A percentile compares a stretch with the other conserved stretches of the same genome.
phyloP scores from a whole-genome alignment of 1,284 basidiomycete species.

The Cryptococcus sp. region DNA sequence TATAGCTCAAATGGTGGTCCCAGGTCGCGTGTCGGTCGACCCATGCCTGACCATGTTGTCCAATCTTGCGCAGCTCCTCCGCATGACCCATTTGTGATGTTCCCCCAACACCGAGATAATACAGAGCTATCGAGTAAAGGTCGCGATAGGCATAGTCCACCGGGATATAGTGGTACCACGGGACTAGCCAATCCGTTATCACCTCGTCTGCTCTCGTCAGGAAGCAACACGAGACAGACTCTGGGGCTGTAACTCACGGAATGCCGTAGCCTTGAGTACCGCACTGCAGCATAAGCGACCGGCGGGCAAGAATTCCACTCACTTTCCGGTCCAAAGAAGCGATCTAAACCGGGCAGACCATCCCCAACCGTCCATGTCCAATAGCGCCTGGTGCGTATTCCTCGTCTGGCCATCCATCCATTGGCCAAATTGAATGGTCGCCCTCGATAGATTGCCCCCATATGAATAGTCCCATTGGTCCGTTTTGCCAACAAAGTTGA shows the following conservation, averaged over 20 bases:
- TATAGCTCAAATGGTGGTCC: constrained; percentile 4
- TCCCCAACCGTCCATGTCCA: constrained; percentile 10
- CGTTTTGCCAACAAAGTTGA: background rate
- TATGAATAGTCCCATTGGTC: background rate
- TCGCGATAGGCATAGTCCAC: constrained; percentile 6
- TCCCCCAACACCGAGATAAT: constrained; percentile 3
- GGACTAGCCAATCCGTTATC: constrained; percentile 5
- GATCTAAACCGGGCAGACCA: constrained; percentile 7
- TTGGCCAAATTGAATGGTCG: too few species aligned
- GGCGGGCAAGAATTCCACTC: background rate
- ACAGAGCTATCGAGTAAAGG: constrained; percentile 6
- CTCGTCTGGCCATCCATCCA: background rate
- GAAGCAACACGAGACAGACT: background rate
- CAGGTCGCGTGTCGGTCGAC: constrained; percentile 1
- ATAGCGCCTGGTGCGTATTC: constrained; percentile 1
- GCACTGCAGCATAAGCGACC: background rate
- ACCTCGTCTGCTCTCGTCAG: background rate
- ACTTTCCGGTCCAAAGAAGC: background rate
- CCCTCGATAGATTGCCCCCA: too few species aligned
- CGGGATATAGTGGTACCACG: constrained; percentile 11
- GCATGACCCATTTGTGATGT: constrained; percentile 1
- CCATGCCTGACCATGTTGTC: background rate
- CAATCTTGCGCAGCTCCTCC: constrained; percentile 3
- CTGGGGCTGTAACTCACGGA: background rate
- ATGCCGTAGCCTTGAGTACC: constrained; percentile 6